Base-by-base conservation (phyloP, 2,329 filamentous ascomycete species). In the Aspergillus costaricaensis region DNA sequence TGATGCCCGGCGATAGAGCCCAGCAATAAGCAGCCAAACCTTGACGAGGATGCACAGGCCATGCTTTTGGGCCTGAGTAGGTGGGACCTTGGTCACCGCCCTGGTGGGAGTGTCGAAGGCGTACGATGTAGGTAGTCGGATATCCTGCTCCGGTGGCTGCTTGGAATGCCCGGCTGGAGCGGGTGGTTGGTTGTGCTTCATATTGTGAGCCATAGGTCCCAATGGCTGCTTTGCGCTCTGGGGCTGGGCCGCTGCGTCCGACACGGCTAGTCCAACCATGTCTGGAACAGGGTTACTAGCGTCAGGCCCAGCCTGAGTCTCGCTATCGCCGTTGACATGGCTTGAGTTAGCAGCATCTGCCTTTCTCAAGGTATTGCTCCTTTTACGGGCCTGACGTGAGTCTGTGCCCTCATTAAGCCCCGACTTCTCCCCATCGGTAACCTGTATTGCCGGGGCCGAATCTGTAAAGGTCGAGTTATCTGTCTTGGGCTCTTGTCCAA, bases 21-120 rank as follows among this genome's bases (percentile, higher is more conserved):
- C 90, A 2, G 92, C 90, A 62, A 97, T 92, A 72, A 95, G 89
- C 8, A 97, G 82, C 95, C 95, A 99, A 32, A 97, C 88, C 65
- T 89, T 89, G 19, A 92, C 81, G 15, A 99, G 76, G 10, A 88
- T 72, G 4, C 81, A 80, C 12, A 86, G 77, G 15, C 81, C 83
- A 60, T 86, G 84, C 57, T 82, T 82, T 55, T 84, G 81, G 53
- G 82, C 80, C 62, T 85, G 81, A 8, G 80, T 63, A 19, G 77
- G 74, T 2, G 82, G 77, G 59, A 86, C 84, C 55, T 79, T 79
- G 43, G 83, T 81, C 30, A 82, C 52, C 65, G 78, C 64, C 68
- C 75, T 65, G 15, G 76, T 76, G 1, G 75, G 76, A 12, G 77
- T 77, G 51, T 76, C 72, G 52, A 76, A 78, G n/a, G 72, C 70